Evolutionary conservation across 345 rosid species (phyloP), one percentile per base, ranked within the genome.

Genomic region (Citrus trifoliata): DNA sequence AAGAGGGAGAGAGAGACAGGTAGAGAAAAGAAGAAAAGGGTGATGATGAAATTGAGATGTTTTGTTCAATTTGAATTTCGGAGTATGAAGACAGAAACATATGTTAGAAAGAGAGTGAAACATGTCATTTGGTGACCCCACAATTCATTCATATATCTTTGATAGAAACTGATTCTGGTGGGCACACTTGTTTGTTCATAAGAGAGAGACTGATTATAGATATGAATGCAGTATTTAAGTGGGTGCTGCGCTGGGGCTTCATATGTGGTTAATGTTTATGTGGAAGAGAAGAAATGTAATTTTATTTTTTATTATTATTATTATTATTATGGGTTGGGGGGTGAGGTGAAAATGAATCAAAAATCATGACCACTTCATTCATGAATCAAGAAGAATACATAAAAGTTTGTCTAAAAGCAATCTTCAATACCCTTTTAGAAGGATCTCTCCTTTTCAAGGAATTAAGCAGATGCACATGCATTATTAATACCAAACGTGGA

Each of bases 71-170:
- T 70, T 73, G 32, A 46, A 10, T 78, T 70, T 80, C 74, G 83
- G 76, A 82, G 80, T 71, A 59, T n/a, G 79, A 83, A 56, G 80
- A 80, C 82, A 69, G 84, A 78, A 79, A 80, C 83, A 82, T 53
- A 60, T 70, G 9, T n/a, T 53, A 24, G 27, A 75, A 78, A 37
- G 69, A 73, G 68, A 70, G 19, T n/a, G 81, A 62, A 24, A 62
- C 28, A 30, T 13, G 67, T 46, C 40, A 37, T 28, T 77, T 64
- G 58, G 67, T 22, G 64, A 73, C 63, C 32, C 51, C 51, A 46
- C 51, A 46, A 12, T 46, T 12, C 51, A 12, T 13, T 46, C 5
- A 46, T 46, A 3, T 12, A 12, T 63, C 38, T 56, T 64, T 32
- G 59, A 74, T 35, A 22, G 60, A 67, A 63, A 69, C 75, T 62